These are phyloP conservation scores for Colletotrichum echinochloae DNA, from an alignment of 2,329 filamentous ascomycete genomes.

Conservation along the genomic window DNA sequence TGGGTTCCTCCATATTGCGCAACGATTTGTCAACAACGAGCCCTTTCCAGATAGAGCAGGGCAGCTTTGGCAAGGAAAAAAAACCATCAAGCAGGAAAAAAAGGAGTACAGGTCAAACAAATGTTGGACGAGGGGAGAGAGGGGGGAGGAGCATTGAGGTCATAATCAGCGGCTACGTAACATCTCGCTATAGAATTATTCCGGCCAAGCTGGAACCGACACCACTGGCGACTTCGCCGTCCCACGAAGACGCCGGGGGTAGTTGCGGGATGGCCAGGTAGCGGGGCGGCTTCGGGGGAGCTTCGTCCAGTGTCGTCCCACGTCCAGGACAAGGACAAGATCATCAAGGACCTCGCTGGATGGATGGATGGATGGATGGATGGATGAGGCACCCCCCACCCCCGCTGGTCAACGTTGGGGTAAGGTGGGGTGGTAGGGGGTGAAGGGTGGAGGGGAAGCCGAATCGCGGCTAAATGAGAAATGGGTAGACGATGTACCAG, in stretches of 20 bases:
- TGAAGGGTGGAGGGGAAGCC: conserved; percentile 17
- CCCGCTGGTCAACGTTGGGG: conserved; percentile 13
- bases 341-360: conserved; percentile 18
- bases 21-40: background rate
- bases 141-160: background rate
- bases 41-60: background rate
- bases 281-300: conserved; percentile 17
- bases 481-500: background rate
- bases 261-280: conserved; percentile 8
- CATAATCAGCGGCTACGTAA: conserved; percentile 21
- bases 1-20: conserved; percentile 32
- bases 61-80: background rate
- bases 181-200: conserved; percentile 35
- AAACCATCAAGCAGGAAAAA: background rate
- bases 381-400: background rate
- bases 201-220: conserved; percentile 22
- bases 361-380: too few relatives aligned
- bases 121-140: background rate
- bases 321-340: background rate
- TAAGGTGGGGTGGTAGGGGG: conserved; percentile 33
- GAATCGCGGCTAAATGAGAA: conserved; percentile 36
- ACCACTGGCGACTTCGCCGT: conserved; percentile 7
- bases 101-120: too few relatives aligned
- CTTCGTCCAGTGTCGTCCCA: conserved; percentile 17
- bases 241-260: conserved; percentile 3